phyloP scores from a whole-genome alignment of 2,329 filamentous ascomycete genomes.

The Penicillium digitatum region DNA sequence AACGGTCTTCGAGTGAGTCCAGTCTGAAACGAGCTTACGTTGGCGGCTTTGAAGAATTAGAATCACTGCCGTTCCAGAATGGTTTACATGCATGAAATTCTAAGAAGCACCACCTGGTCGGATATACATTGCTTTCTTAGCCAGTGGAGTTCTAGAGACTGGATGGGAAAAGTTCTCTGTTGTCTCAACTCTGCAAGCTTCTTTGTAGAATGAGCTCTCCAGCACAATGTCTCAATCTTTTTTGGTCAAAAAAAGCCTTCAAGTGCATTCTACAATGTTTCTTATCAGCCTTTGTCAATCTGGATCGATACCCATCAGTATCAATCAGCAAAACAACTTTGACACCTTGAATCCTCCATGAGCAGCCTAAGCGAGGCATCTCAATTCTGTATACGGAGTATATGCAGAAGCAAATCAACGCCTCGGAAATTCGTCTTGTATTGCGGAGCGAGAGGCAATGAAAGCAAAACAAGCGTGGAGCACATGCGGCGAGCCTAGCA shows the following conservation, averaged over 20 bases:
- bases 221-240: background rate
- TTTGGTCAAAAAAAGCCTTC: background rate
- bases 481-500: background rate
- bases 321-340: background rate
- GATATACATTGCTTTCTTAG: background rate
- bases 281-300: background rate
- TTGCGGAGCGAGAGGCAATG: background rate
- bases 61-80: background rate
- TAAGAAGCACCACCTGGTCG: slow-evolving; percentile 21
- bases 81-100: background rate
- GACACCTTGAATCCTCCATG: background rate
- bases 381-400: background rate
- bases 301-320: background rate
- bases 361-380: background rate
- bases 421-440: background rate
- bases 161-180: background rate
- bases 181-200: background rate
- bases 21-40: background rate
- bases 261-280: background rate
- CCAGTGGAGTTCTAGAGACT: background rate
- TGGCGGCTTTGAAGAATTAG: background rate
- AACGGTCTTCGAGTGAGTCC: background rate
- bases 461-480: background rate
- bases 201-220: slow-evolving; percentile 8
- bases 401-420: background rate